Evolutionary conservation across 2,329 filamentous ascomycete genomes (phyloP), one percentile per base, ranked within the genome.

Genomic region (Coleophoma eucalyptorum): DNA sequence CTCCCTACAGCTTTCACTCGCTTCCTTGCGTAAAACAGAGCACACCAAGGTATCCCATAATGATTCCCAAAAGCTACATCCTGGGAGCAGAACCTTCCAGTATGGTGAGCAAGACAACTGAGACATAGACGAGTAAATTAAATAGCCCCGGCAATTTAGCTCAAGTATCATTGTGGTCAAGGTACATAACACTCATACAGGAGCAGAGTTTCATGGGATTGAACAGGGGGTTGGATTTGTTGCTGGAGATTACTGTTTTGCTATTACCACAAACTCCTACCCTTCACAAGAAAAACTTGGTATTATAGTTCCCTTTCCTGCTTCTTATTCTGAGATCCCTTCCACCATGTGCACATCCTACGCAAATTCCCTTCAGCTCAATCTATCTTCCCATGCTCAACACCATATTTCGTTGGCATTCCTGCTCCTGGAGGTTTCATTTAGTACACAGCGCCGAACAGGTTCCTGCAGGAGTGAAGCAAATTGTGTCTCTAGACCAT

Each of bases 401-500:
- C 42, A 21, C 26, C 42, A 3, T 5, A 20, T 20, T 43, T 44
- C 42, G 3, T 8, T 44, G 19, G 26, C 10, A 26, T 26, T 26
- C 26, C 26, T 5, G 6, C 26, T 26, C 26, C 26, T 26, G 26
- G 26, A 26, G 26, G 26, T 26, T 46, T 33, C 12, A 33, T 33
- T 33, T 26, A 18, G 21, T 47, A 47, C 45, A 47, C 45, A 47
- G 45, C 45, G 45, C 45, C 35, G 45, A 38, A 47, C 44, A 20
- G 32, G 35, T 21, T 47, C 35, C 45, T 31, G 19, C 15, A 15
- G 19, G 11, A 44, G 40, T 21, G 19, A 37, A 21, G 16, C 45
- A 35, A 38, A 15, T 32, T 20, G 26, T 19, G 18, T 19, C 18
- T 38, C 32, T 12, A 13, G 15, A 15, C 20, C 45, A 13, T 20